Base-by-base conservation (phyloP, 2,329 filamentous ascomycete genomes). In the Diplodia seriata region DNA sequence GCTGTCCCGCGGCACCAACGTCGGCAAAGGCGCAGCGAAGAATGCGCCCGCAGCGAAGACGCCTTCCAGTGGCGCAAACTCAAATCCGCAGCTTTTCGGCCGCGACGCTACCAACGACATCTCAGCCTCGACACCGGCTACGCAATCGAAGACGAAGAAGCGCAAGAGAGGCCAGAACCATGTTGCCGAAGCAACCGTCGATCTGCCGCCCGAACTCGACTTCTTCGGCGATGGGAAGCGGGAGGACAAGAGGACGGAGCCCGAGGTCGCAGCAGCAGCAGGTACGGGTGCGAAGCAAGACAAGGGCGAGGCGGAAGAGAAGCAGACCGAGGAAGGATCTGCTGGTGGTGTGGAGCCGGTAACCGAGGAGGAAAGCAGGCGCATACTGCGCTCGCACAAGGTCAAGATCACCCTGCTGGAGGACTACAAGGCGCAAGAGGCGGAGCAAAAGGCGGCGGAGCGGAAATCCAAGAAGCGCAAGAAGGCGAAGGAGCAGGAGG, bases 341-440 rank as follows among this genome's bases (percentile, higher is more conserved):
- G 54, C 36, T n/a, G 55, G 49, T 18, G 63, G 49, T 18, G 33
- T 29, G 31, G 71, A 75, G 56, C 57, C 69, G 0, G 84, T 93
- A 72, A 86, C 88, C 73, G 85, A 91, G 73, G 89, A 90, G 68
- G 88, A 94, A 76, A 90, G 91, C 73, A 89, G 90, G 73, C 87
- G 89, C 69, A 83, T 94, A 12, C 81, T 97, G 70, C 89, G 89
- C 70, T 90, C 89, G 68, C 93, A 97, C 79, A 91, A 93, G 71
- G 84, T 97, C 71, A 97, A 97, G 78, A 86, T 96, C 49, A 92
- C 91, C 0, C 82, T 96, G 59, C 81, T 97, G n/a, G 87, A 80
- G 77, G 74, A 82, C 79, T 76, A 77, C 66, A 77, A 77, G 61
- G 71, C 78, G 77, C 77, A 80, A 77, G 72, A 68, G 77, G 36